A percentile compares a stretch with the other conserved stretches of the same genome.
These are phyloP conservation scores for Phytophthora citricola DNA, from an alignment of 352 stramenopile species.

Conservation along the genomic window DNA sequence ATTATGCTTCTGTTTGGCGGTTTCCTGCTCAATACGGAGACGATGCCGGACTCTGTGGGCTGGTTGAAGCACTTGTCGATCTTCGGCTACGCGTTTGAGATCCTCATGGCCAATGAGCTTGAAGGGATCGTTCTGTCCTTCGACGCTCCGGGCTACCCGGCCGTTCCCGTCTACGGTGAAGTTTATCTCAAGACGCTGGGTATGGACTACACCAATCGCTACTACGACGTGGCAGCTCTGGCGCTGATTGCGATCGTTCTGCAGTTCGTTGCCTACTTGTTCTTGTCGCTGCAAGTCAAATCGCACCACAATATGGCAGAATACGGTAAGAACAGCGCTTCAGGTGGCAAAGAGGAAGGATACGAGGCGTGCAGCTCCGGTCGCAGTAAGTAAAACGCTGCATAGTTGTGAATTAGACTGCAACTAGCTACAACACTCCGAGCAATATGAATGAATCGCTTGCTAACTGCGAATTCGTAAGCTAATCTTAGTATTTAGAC, in stretches of 20 bases:
- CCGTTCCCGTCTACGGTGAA: slow-evolving; percentile 80
- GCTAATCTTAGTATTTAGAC: slow-evolving; percentile 13
- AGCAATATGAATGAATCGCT: too few relatives aligned
- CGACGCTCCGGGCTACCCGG: slow-evolving; percentile 78
- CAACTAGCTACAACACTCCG: too few relatives aligned
- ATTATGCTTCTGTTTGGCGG: slow-evolving; percentile 87
- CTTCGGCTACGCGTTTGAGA: slow-evolving; percentile 89
- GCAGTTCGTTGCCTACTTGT: slow-evolving; percentile 69
- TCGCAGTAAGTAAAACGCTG: background rate
- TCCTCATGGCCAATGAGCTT: slow-evolving; percentile 87
- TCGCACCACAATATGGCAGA: slow-evolving; percentile 49
- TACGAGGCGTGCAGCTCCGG: slow-evolving; percentile 22
- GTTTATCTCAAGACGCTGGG: slow-evolving; percentile 86
- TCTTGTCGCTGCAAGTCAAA: slow-evolving; percentile 74
- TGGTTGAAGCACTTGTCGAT: slow-evolving; percentile 88
- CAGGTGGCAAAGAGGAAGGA: slow-evolving; percentile 28
- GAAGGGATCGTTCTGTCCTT: slow-evolving; percentile 80
- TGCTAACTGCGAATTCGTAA: background rate
- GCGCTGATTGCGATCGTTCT: slow-evolving; percentile 54
- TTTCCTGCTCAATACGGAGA: slow-evolving; percentile 88
- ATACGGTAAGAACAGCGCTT: slow-evolving; percentile 34
- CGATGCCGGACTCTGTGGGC: slow-evolving; percentile 66
- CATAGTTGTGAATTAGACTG: too few relatives aligned
- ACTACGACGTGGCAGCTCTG: slow-evolving; percentile 71
- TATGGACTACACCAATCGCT: slow-evolving; percentile 84